Evolutionary conservation across 768 basidiomycete genomes (phyloP).

Genomic region (Rhizopogon sp.): DNA sequence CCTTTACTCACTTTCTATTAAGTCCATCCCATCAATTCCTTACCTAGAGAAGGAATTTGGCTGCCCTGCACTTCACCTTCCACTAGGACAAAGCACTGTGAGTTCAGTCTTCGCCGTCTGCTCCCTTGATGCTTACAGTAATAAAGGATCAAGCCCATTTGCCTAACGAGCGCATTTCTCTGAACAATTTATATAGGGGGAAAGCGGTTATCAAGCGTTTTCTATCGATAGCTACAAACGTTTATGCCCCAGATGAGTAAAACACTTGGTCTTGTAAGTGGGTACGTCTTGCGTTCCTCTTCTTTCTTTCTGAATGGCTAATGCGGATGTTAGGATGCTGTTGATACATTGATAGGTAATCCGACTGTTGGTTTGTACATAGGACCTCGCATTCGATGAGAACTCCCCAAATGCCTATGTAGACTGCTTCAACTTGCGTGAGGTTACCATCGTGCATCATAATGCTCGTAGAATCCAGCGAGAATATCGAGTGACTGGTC

Average conservation of each 20-base stretch:
- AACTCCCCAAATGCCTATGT: neutral
- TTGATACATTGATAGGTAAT: neutral
- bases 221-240: constrained; percentile 30
- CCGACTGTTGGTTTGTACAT: no score
- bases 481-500: no score
- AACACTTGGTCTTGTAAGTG: neutral
- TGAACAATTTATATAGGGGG: constrained; percentile 74
- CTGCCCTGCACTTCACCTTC: constrained; percentile 88
- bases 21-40: constrained; percentile 94
- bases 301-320: neutral
- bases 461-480: no score
- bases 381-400: neutral
- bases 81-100: constrained; percentile 89
- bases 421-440: neutral
- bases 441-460: no score
- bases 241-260: neutral
- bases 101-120: constrained; percentile 20
- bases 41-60: constrained; percentile 89
- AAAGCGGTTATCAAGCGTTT: constrained; percentile 77
- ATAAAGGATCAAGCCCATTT: constrained; percentile 85
- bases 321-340: neutral
- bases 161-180: constrained; percentile 86
- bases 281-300: neutral
- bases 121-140: neutral
- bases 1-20: constrained; percentile 3